Evolutionary conservation across 2,329 filamentous ascomycete genomes (phyloP), one percentile per base, ranked within the genome.

Genomic region (Colletotrichum godetiae): DNA sequence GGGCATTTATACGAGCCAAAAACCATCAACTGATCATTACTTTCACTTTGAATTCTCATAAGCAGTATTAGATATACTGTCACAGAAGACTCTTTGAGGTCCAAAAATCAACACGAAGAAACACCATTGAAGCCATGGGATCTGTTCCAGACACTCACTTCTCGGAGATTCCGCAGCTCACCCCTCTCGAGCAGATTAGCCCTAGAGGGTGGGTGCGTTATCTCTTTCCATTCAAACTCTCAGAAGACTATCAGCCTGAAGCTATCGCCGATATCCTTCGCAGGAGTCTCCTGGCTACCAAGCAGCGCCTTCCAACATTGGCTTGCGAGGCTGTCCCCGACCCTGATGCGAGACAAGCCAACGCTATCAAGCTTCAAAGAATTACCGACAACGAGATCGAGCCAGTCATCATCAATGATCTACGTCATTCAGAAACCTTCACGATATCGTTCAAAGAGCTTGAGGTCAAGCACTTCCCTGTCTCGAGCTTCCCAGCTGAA

Each of bases 381-480:
- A 33, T 33, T 33, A 33, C 31, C 31, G 31, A 33, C 31, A 33
- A 33, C 31, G 31, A 33, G 7, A 33, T 33, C 31, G 31, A 33
- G 31, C 31, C 31, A 6, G 31, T 33, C 31, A 33, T 33, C 31
- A 33, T 33, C 31, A 33, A 33, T 33, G 31, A 33, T 33, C 10
- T 33, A 33, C 31, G 31, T 33, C 31, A 69, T 0, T 73, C 75
- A 19, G 31, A 33, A 33, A 33, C 10, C 10, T 81, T 77, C 62
- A 33, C 7, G 10, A 76, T 78, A 19, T 76, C 74, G 2, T 81
- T 77, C 57, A 53, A 76, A 3, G 76, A 80, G 53, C 73, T 81
- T 49, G 78, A 79, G 65, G 75, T 70, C 4, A 78, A 76, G 46
- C 58, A 63, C 4, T 81, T 81, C 56, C 79, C 80, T 11, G 64